Conservation (phyloP, 2,329 filamentous ascomycete species). For the Clonostachys solani region DNA sequence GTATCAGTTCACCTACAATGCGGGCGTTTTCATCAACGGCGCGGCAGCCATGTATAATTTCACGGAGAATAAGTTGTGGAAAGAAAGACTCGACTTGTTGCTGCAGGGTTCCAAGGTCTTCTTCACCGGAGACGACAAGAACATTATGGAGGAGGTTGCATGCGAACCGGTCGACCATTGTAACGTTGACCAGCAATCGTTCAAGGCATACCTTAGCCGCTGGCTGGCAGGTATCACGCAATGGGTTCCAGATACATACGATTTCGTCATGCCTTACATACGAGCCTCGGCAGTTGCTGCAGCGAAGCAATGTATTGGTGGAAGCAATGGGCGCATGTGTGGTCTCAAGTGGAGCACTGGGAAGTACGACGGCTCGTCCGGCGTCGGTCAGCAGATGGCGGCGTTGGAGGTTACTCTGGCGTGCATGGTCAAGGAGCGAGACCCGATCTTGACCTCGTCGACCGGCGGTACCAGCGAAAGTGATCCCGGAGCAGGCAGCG, state of each 20-base stretch:
- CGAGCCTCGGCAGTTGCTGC: slow-evolving; percentile 53
- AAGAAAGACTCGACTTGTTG: slow-evolving; percentile 51
- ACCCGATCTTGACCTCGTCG: slow-evolving; percentile 36
- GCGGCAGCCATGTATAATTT: slow-evolving; percentile 68
- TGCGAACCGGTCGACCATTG: slow-evolving; percentile 60
- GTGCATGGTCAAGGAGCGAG: slow-evolving; percentile 46
- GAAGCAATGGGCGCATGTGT: slow-evolving; percentile 52
- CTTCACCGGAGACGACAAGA: slow-evolving; percentile 43
- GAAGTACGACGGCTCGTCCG: slow-evolving; percentile 53
- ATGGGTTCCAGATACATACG: slow-evolving; percentile 56
- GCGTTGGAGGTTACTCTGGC: slow-evolving; percentile 61
- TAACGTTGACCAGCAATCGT: slow-evolving; percentile 58
- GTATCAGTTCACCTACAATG: slow-evolving; percentile 68
- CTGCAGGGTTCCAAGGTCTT: slow-evolving; percentile 49
- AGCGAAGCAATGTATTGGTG: slow-evolving; percentile 52
- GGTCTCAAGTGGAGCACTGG: slow-evolving; percentile 55
- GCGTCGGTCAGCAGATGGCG: slow-evolving; percentile 69
- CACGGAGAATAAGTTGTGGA: slow-evolving; percentile 47
- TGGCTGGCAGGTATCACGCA: slow-evolving; percentile 60
- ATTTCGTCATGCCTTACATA: slow-evolving; percentile 48
- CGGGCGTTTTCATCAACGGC: slow-evolving; percentile 61
- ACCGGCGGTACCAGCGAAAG: slow-evolving; percentile 56
- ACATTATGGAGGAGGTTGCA: slow-evolving; percentile 61
- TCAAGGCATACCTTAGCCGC: slow-evolving; percentile 58
- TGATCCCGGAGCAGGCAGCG: slow-evolving; percentile 38